These are phyloP conservation scores for Helotiales sp. DNA, from an alignment of 2,329 filamentous ascomycete genomes.

Conservation along the genomic window DNA sequence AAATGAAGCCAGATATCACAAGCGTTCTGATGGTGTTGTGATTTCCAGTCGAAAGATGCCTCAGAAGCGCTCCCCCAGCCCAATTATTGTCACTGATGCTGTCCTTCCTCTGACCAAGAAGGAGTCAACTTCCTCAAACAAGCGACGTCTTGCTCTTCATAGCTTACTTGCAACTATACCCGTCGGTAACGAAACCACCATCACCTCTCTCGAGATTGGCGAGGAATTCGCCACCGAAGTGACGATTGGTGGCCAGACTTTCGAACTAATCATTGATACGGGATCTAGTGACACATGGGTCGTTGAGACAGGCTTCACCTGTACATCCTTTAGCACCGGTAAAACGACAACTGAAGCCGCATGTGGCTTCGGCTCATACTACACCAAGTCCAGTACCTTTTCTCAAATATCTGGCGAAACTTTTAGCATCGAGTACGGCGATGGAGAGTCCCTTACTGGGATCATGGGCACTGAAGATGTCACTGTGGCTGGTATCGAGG, in stretches of 20 bases:
- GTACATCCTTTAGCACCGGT: slow-evolving; percentile 34
- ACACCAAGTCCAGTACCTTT: slow-evolving; percentile 16
- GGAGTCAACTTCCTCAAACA: too few species aligned
- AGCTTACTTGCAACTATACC: too few species aligned
- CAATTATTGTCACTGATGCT: too few species aligned
- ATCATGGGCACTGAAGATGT: slow-evolving; percentile 39
- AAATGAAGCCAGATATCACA: too few species aligned
- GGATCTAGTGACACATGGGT: slow-evolving; percentile 49
- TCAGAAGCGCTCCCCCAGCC: too few species aligned
- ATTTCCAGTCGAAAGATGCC: too few species aligned
- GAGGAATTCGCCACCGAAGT: background rate
- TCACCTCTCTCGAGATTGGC: too few species aligned
- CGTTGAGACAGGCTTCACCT: slow-evolving; percentile 34
- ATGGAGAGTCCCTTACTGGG: slow-evolving; percentile 43
- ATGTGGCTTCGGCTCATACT: slow-evolving; percentile 21
- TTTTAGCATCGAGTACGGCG: slow-evolving; percentile 47
- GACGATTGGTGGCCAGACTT: slow-evolving; percentile 25
- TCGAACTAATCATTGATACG: slow-evolving; percentile 44
- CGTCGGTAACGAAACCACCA: too few species aligned
- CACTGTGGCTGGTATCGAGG: slow-evolving; percentile 46
- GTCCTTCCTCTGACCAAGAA: too few species aligned
- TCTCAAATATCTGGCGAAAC: slow-evolving; percentile 39
- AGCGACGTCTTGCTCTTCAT: too few species aligned
- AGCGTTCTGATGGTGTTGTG: too few species aligned
- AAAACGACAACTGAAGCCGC: background rate